phyloP scores from a whole-genome alignment of 2,329 filamentous ascomycete genomes.

The Aspergillus uvarum region DNA sequence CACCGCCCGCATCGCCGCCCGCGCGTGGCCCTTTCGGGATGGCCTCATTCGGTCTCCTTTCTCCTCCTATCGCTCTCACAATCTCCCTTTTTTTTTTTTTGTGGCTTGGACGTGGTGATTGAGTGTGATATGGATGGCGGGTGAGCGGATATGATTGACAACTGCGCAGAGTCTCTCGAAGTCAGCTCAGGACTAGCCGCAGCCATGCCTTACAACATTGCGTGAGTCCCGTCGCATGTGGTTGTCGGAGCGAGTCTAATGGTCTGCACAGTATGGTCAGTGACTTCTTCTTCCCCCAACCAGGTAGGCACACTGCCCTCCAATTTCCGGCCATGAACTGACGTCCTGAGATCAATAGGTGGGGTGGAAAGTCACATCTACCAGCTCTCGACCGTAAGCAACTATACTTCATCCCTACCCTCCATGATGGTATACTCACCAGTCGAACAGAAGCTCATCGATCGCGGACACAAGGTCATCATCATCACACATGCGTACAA shows the following conservation, averaged over 20 bases:
- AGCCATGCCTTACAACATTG: constrained; percentile 69
- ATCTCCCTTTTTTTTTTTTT: not conserved
- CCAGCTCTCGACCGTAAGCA: constrained; percentile 73
- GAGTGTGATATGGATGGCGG: constrained; percentile 7
- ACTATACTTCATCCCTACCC: not conserved
- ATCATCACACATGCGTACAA: constrained; percentile 95
- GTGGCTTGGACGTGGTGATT: not conserved
- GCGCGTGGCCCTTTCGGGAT: constrained; percentile 18
- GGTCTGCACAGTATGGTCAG: constrained; percentile 72
- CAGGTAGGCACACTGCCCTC: constrained; percentile 51
- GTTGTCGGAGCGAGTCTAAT: constrained; percentile 6
- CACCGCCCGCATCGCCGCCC: constrained; percentile 24
- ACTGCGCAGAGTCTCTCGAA: constrained; percentile 15
- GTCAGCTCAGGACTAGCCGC: constrained; percentile 19
- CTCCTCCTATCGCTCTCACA: not conserved
- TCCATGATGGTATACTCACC: constrained; percentile 10
- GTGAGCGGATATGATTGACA: not conserved
- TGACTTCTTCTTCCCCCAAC: constrained; percentile 99
- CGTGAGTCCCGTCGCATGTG: constrained; percentile 47
- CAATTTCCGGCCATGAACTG: not conserved
- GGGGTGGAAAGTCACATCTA: constrained; percentile 98
- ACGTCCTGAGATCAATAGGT: constrained; percentile 46
- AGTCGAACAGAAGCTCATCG: constrained; percentile 73
- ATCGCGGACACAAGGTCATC: constrained; percentile 96
- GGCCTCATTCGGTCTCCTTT: constrained; percentile 2